Conservation (phyloP, 2,329 filamentous ascomycete species). For the Orbilia javanica region DNA sequence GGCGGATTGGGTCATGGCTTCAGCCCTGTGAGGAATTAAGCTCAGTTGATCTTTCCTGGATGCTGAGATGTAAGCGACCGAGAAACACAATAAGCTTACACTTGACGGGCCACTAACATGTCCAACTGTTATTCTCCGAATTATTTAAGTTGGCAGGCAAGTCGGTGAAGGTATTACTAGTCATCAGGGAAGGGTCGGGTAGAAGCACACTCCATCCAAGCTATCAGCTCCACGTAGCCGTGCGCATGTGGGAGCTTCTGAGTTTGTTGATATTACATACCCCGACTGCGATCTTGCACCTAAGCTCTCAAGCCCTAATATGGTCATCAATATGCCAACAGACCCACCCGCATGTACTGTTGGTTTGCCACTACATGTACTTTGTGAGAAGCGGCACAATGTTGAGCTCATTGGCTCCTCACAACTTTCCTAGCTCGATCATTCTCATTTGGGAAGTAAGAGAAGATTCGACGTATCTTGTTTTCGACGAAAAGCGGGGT, state of each 20-base stretch:
- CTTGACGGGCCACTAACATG: slow-evolving; percentile 37
- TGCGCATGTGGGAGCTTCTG: slow-evolving; percentile 28
- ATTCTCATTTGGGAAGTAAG: slow-evolving; percentile 10
- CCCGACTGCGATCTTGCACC: slow-evolving; percentile 11
- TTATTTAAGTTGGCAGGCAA: slow-evolving; percentile 15
- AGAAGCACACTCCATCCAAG: slow-evolving; percentile 10
- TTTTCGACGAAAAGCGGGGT: slow-evolving; percentile 21
- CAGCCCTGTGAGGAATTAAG: slow-evolving; percentile 50
- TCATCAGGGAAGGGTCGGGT: background rate
- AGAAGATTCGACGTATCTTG: slow-evolving; percentile 27
- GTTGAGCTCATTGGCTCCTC: slow-evolving; percentile 21
- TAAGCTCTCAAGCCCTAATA: background rate
- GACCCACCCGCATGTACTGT: slow-evolving; percentile 14
- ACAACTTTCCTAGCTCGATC: slow-evolving; percentile 14
- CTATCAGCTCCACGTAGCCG: slow-evolving; percentile 25
- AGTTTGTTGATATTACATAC: slow-evolving; percentile 4
- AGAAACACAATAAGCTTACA: slow-evolving; percentile 56
- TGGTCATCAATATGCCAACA: slow-evolving; percentile 8
- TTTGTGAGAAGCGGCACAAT: slow-evolving; percentile 19
- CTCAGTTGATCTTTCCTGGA: slow-evolving; percentile 37
- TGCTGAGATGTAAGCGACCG: slow-evolving; percentile 50
- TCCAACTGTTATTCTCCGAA: slow-evolving; percentile 37
- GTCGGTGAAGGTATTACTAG: background rate
- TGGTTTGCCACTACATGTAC: slow-evolving; percentile 20
- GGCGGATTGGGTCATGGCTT: slow-evolving; percentile 31